Conservation (phyloP, 805 yeast species). For the Ogataea siamensis region DNA sequence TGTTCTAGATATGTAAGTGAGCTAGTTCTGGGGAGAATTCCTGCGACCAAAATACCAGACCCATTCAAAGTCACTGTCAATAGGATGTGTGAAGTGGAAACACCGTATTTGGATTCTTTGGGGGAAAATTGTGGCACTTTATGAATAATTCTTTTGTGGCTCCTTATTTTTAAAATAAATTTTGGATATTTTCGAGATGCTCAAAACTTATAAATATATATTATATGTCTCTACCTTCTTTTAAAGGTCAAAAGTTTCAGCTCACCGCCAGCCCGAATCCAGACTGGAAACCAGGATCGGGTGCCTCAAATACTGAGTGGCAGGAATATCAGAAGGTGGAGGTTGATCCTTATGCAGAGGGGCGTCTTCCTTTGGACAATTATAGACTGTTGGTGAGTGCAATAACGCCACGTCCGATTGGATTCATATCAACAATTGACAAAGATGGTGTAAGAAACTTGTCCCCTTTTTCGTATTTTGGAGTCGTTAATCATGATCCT, state of each 20-base stretch:
- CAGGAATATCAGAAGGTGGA: slow-evolving; percentile 41
- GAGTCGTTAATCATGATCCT: slow-evolving; percentile 49
- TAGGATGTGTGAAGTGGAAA: slow-evolving; percentile 1
- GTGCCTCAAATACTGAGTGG: slow-evolving; percentile 47
- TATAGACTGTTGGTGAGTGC: slow-evolving; percentile 53
- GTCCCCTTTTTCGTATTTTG: slow-evolving; percentile 62
- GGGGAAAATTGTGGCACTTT: neutral
- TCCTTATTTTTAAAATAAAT: too few relatives aligned
- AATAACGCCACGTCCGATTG: slow-evolving; percentile 60
- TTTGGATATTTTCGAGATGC: neutral
- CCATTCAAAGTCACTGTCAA: slow-evolving; percentile 4
- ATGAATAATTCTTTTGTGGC: neutral
- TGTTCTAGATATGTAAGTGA: slow-evolving; percentile 39
- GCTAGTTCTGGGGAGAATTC: slow-evolving; percentile 15
- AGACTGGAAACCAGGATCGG: slow-evolving; percentile 47
- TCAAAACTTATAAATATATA: neutral
- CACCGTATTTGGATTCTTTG: slow-evolving; percentile 1
- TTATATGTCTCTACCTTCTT: slow-evolving; percentile 8
- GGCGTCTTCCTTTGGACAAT: slow-evolving; percentile 41
- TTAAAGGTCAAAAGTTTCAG: slow-evolving; percentile 4
- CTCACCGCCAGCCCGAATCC: slow-evolving; percentile 21
- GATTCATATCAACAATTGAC: slow-evolving; percentile 49
- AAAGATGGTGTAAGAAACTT: slow-evolving; percentile 45
- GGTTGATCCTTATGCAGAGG: slow-evolving; percentile 47
- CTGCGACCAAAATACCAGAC: slow-evolving; percentile 5